Conservation (phyloP, 805 yeast species). For the Wickerhamomyces bisporus region DNA sequence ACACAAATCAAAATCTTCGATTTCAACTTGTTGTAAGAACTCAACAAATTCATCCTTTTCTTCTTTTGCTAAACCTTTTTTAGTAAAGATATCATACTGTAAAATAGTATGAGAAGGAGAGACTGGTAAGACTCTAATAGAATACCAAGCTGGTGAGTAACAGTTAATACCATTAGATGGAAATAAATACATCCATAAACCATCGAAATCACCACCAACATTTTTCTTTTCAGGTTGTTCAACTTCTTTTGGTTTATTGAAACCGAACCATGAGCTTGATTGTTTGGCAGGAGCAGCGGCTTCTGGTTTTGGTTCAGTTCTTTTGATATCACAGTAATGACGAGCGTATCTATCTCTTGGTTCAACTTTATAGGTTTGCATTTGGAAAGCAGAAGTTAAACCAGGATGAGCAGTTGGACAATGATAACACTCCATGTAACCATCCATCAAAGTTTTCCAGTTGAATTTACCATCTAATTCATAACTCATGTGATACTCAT, state of each 20-base stretch:
- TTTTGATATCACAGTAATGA: slow-evolving; percentile 52
- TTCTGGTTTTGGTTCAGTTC: slow-evolving; percentile 28
- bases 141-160: slow-evolving; percentile 63
- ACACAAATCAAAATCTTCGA: slow-evolving; percentile 58
- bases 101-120: slow-evolving; percentile 48
- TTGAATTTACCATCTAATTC: slow-evolving; percentile 59
- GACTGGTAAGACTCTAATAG: slow-evolving; percentile 54
- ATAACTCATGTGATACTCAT: slow-evolving; percentile 60
- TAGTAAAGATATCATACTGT: slow-evolving; percentile 57
- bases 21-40: slow-evolving; percentile 55
- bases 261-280: slow-evolving; percentile 48
- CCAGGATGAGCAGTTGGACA: slow-evolving; percentile 69
- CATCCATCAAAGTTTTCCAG: slow-evolving; percentile 66
- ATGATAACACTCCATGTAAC: slow-evolving; percentile 64
- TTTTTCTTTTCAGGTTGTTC: slow-evolving; percentile 31
- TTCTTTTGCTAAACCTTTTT: slow-evolving; percentile 48
- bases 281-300: slow-evolving; percentile 25
- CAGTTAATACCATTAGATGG: slow-evolving; percentile 61
- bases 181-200: slow-evolving; percentile 57
- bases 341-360: slow-evolving; percentile 56
- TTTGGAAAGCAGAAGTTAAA: slow-evolving; percentile 47
- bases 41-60: slow-evolving; percentile 59
- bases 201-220: slow-evolving; percentile 58
- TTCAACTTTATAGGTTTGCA: slow-evolving; percentile 62
- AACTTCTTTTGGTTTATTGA: slow-evolving; percentile 30